Evolutionary conservation across 805 yeast genomes (phyloP).

Genomic region (Starmerella davenportii): DNA sequence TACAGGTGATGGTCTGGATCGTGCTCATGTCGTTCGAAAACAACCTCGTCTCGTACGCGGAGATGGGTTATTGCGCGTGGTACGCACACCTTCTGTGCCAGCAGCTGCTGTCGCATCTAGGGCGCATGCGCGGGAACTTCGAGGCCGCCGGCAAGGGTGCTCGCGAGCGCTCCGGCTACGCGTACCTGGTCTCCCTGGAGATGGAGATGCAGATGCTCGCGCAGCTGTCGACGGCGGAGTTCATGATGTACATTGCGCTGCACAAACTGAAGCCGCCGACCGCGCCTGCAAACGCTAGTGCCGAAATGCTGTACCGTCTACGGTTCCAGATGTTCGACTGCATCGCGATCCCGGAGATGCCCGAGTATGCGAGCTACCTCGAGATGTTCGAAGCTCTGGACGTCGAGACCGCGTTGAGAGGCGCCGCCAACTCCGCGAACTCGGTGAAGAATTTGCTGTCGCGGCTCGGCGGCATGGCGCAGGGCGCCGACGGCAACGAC

Average conservation of each 20-base stretch:
- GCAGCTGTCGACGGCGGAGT: constrained; percentile 21
- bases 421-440: constrained; percentile 14
- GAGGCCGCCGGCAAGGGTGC: constrained; percentile 12
- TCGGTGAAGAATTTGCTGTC: constrained; percentile 9
- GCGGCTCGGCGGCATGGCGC: constrained; percentile 8
- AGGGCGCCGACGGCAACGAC: constrained; percentile 12
- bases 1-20: constrained; percentile 55
- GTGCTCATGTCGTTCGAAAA: constrained; percentile 57
- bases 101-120: constrained; percentile 28
- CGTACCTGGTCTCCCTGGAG: constrained; percentile 18
- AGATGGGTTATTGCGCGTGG: constrained; percentile 51
- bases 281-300: constrained; percentile 8
- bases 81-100: constrained; percentile 35
- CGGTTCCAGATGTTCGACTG: constrained; percentile 66
- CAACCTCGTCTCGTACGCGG: constrained; percentile 56
- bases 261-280: constrained; percentile 10
- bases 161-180: constrained; percentile 13
- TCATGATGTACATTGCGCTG: constrained; percentile 16
- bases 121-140: constrained; percentile 23
- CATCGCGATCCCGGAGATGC: constrained; percentile 59
- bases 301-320: constrained; percentile 30
- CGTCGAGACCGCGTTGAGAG: constrained; percentile 14
- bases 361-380: constrained; percentile 28
- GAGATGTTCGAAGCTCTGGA: constrained; percentile 11
- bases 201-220: constrained; percentile 20